Evolutionary conservation across 2,329 filamentous ascomycete genomes (phyloP), one percentile per base, ranked within the genome.

Genomic region (Microcyclosporella mali): DNA sequence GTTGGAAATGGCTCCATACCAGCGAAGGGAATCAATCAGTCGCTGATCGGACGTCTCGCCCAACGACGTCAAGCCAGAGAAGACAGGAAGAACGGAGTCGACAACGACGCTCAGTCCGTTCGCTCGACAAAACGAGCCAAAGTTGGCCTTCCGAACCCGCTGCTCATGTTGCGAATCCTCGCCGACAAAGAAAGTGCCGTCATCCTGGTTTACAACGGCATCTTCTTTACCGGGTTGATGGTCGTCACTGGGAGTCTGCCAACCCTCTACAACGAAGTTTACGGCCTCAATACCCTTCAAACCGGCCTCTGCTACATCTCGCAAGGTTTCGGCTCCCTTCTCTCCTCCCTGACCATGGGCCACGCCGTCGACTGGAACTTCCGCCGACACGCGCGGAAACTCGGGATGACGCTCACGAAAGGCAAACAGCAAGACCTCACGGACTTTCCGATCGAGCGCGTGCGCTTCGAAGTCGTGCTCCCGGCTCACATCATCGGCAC

Each of bases 341-440:
- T 58, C 14, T 58, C 66, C 32, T 60, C 68, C 10, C 49, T 68
- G 17, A 57, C 67, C 12, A 67, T 65, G 36, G 83, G 85, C 6
- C 70, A 72, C 2, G 51, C 79, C 1, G 73, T 85, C 15, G 84
- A 87, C 62, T 81, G 78, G 72, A 88, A 89, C 60, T 94, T 86
- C 61, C 73, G 79, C 6, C 76, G 83, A 30, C 74, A 81, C 35
- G 84, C 85, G 1, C 71, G 68, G 37, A 71, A 73, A 25, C 67
- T 82, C 12, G 79, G 79, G 4, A 68, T 88, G 43, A 66, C 70
- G 2, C 74, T 86, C 50, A 75, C 77, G 47, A 73, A 70, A 46
- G 79, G 76, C 49, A 75, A 77, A 4, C 73, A 70, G 12, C 67
- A 73, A 42, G 70, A 77, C 44, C 60, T 80, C n/a, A 53, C 56